Conservation (phyloP, 78 protist genomes). For the Dictyostelium intermedium region DNA sequence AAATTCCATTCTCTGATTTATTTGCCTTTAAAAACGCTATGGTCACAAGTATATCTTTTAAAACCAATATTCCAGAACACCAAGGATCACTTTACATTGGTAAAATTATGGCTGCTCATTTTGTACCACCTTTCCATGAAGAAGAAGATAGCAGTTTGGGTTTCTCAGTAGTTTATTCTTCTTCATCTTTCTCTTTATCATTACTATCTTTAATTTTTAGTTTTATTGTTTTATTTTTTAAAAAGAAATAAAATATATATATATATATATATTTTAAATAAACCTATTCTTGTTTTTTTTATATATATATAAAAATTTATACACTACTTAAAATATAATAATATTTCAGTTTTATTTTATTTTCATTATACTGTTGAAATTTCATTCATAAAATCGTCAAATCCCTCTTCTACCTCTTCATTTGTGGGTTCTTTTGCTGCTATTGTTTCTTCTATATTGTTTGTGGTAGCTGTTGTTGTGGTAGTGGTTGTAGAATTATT, state of each 20-base stretch:
- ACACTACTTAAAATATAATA: background rate
- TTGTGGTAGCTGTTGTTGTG: background rate
- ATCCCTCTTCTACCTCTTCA: slow-evolving; percentile 50
- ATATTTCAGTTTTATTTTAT: background rate
- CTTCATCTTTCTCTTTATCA: background rate
- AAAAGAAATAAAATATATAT: background rate
- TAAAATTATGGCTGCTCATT: slow-evolving; percentile 25
- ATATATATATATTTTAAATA: background rate
- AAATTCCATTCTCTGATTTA: slow-evolving; percentile 49
- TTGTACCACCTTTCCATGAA: slow-evolving; percentile 11
- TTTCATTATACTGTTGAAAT: background rate
- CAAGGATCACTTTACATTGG: slow-evolving; percentile 9
- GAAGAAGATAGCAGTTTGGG: background rate
- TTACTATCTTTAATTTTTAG: background rate
- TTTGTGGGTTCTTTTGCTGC: background rate
- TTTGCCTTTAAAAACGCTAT: background rate
- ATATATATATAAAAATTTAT: background rate
- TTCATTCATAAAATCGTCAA: slow-evolving; percentile 42
- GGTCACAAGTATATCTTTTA: background rate
- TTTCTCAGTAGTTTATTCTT: background rate
- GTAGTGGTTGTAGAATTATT: no score
- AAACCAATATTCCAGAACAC: background rate
- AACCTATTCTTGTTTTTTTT: no score
- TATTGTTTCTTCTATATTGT: background rate
- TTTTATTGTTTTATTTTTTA: background rate